Base-by-base conservation (phyloP, 306 rosid genomes). In the Comarum palustre region DNA sequence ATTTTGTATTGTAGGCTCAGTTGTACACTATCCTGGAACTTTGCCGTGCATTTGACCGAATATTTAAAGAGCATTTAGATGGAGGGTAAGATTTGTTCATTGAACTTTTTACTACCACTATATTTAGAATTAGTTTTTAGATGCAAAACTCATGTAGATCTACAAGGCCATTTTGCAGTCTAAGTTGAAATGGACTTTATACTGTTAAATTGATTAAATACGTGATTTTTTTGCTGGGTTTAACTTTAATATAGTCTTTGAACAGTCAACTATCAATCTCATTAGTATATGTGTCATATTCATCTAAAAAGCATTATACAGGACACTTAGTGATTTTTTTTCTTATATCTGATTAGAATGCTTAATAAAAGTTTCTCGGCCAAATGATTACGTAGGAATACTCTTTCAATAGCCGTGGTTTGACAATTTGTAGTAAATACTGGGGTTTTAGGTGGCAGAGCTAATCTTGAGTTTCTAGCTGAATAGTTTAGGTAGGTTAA, bases 61-160 rank as follows among this genome's bases (percentile, higher is more conserved):
- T 91, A 79, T 94, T 91, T 86, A 94, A 94, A 89, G 99, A 94
- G 87, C 99, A 94, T 79, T 82, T 94, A 82, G 99, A 94, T 62
- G 99, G 97, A 86, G 97, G 97, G 99, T 90, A 91, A 82, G 60
- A 66, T 79, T 34, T 11, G 45, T 66, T 48, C 82, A 9, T 45
- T 57, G 17, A 34, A 41, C 9, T 25, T 70, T 77, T 8, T 19
- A 20, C 39, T 64, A 16, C 15, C 13, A 63, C 1, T 43, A 29
- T 34, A n/a, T 63, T 36, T 61, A 16, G n/a, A 75, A 34, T 34
- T 24, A 45, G 25, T 47, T 75, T 79, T 76, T n/a, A 51, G 31
- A 29, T 47, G 76, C 38, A 22, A 31, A 67, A 24, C 3, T 27
- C 13, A 54, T 24, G 64, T 27, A 52, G 48, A 66, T 41, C 51